A percentile compares a stretch with the other conserved stretches of the same genome.
Conservation (phyloP, 768 basidiomycete genomes). For the Phylloporus arenicola region DNA sequence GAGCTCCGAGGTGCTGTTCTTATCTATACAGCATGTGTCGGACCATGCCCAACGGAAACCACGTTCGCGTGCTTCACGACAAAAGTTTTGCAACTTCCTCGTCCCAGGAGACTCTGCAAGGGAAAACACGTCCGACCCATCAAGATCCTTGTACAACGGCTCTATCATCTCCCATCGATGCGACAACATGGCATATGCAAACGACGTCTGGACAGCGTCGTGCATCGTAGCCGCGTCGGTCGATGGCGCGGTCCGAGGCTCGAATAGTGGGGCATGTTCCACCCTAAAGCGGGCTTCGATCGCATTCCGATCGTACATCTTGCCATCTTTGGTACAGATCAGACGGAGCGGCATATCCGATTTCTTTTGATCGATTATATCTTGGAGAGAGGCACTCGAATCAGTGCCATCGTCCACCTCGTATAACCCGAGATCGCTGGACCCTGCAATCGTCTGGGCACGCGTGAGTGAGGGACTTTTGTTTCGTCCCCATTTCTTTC, state of each 20-base stretch:
- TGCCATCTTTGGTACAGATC: slow-evolving; percentile 23
- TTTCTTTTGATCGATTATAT: slow-evolving; percentile 10
- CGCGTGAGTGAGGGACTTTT: not conserved
- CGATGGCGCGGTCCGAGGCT: not conserved
- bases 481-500: not conserved
- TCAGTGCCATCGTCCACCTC: not conserved
- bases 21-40: slow-evolving; percentile 28
- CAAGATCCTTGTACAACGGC: slow-evolving; percentile 13
- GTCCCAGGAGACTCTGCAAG: slow-evolving; percentile 10
- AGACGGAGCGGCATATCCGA: slow-evolving; percentile 22
- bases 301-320: slow-evolving; percentile 14
- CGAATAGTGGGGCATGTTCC: slow-evolving; percentile 13
- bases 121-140: slow-evolving; percentile 13
- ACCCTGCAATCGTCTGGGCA: not conserved
- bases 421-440: not conserved
- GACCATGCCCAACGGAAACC: slow-evolving; percentile 26
- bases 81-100: slow-evolving; percentile 17
- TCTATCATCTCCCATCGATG: slow-evolving; percentile 20
- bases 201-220: slow-evolving; percentile 10
- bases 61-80: slow-evolving; percentile 11
- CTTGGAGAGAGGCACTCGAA: slow-evolving; percentile 7
- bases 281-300: slow-evolving; percentile 13
- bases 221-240: slow-evolving; percentile 1
- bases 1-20: slow-evolving; percentile 25
- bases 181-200: slow-evolving; percentile 23